Base-by-base conservation (phyloP, 2,329 filamentous ascomycete genomes). In the Paecilomyces formosus region DNA sequence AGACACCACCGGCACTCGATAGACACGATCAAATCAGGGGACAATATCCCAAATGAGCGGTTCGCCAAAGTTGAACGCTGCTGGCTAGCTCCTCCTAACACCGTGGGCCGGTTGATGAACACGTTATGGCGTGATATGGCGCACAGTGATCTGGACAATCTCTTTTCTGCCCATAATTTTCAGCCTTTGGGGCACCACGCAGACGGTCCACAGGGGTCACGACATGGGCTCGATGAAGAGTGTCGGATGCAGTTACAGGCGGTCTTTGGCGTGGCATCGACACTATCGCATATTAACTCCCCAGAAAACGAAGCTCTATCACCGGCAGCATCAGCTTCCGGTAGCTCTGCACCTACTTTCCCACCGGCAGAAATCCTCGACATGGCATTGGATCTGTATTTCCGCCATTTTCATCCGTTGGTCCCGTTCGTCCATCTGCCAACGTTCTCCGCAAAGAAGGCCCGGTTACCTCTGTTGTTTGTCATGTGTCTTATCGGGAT, bases 401-500 rank as follows among this genome's bases (percentile, higher is more conserved):
- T 82, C 60, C 79, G 80, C 54, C 78, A 79, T 35, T 82, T 82
- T 59, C 79, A 82, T 57, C 78, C 79, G 1, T 75, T 80, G 3
- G 72, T 82, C 35, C 80, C 80, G 0, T 81, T 82, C 60, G 77
- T 83, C 6, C 81, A 83, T 63, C 72, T 80, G 13, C 79, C 81
- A 1, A 81, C 80, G 0, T 83, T 82, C 60, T 78, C 76, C 13
- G 79, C 79, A 1, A 79, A 78, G 55, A 77, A 76, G 51, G 76
- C 79, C 3, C 75, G 75, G 21, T 70, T 73, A 22, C 74, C 79
- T 9, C 66, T 82, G 18, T 67, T 82, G 0, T 78, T 82, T 54
- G 75, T 76, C 22, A 82, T 83, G 78, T 82, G 79, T 62, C 72
- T 82, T 13, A 79, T 82, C 33, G 81, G 81, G 3, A 73, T 82